A percentile compares a stretch with the other conserved stretches of the same genome.
Conservation (phyloP, 768 basidiomycete genomes). For the Xerocomellus intermedius region DNA sequence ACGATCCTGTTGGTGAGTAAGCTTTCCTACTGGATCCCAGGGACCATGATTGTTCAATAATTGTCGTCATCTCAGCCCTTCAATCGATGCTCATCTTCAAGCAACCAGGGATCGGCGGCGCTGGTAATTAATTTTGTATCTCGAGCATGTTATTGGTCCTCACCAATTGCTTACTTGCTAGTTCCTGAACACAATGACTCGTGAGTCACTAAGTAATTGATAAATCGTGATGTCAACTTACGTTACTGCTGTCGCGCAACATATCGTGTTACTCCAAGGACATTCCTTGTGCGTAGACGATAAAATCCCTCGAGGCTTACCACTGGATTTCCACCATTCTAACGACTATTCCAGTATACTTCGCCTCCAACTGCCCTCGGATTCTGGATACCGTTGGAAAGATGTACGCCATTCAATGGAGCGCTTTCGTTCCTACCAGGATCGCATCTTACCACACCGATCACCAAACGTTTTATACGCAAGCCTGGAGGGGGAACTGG, state of each 20-base stretch:
- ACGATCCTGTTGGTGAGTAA: conserved; percentile 73
- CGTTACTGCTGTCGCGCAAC: not conserved
- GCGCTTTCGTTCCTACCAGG: conserved; percentile 89
- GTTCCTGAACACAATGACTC: conserved; percentile 95
- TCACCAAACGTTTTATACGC: conserved; percentile 85
- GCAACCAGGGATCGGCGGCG: conserved; percentile 88
- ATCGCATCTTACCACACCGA: conserved; percentile 72
- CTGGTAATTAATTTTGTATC: conserved; percentile 50
- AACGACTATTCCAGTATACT: conserved; percentile 64
- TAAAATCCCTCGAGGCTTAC: not conserved
- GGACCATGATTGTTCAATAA: not conserved
- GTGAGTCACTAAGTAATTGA: conserved; percentile 47
- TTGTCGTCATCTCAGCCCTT: conserved; percentile 47
- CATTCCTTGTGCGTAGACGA: conserved; percentile 59
- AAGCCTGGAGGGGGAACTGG: conserved; percentile 76
- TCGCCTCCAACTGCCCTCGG: conserved; percentile 90
- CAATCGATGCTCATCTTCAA: conserved; percentile 98
- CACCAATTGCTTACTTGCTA: conserved; percentile 24
- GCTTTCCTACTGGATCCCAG: not conserved
- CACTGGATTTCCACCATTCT: not conserved
- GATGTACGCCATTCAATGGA: conserved; percentile 79
- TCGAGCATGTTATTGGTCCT: not conserved
- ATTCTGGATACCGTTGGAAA: conserved; percentile 95
- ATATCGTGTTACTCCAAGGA: conserved; percentile 38
- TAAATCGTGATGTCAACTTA: not conserved